Conservation (phyloP, 1,284 basidiomycete genomes). For the Gastroboletus turbinatus region DNA sequence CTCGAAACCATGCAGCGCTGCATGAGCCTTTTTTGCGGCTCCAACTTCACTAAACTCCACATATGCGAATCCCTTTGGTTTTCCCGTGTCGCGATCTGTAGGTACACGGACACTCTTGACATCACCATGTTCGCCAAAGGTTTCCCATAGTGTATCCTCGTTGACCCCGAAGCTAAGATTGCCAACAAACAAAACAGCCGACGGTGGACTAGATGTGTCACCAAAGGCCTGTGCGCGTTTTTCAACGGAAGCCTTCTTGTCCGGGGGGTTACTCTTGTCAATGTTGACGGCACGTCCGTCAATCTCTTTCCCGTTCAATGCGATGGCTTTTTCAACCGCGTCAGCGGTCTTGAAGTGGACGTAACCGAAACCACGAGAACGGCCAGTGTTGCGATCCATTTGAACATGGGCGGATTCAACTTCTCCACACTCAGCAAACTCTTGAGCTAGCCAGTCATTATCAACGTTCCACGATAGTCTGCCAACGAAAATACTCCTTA, state of each 20-base stretch:
- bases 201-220: conserved; percentile 71
- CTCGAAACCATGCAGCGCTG: conserved; percentile 70
- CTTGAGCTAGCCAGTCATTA: conserved; percentile 91
- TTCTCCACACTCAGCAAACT: conserved; percentile 89
- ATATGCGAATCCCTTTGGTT: conserved; percentile 96
- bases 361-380: conserved; percentile 92
- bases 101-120: conserved; percentile 90
- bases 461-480: conserved; percentile 97
- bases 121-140: conserved; percentile 88
- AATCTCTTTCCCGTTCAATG: conserved; percentile 81
- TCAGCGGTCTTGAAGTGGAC: conserved; percentile 86
- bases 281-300: conserved; percentile 90
- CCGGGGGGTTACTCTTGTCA: conserved; percentile 72
- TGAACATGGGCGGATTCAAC: conserved; percentile 87
- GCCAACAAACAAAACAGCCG: conserved; percentile 85
- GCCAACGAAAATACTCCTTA: conserved; percentile 88
- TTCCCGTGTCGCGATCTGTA: conserved; percentile 90
- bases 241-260: conserved; percentile 56
- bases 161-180: conserved; percentile 82
- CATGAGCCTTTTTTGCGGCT: conserved; percentile 81
- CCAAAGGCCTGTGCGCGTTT: conserved; percentile 78
- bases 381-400: conserved; percentile 86
- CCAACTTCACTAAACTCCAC: conserved; percentile 89
- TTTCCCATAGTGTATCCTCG: conserved; percentile 90
- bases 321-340: conserved; percentile 77